Percentiles rank a stretch among this genome's conserved stretches.
Evolutionary conservation across 2,329 filamentous ascomycete species (phyloP).

Genomic region (Ceratocystiopsis sp.): DNA sequence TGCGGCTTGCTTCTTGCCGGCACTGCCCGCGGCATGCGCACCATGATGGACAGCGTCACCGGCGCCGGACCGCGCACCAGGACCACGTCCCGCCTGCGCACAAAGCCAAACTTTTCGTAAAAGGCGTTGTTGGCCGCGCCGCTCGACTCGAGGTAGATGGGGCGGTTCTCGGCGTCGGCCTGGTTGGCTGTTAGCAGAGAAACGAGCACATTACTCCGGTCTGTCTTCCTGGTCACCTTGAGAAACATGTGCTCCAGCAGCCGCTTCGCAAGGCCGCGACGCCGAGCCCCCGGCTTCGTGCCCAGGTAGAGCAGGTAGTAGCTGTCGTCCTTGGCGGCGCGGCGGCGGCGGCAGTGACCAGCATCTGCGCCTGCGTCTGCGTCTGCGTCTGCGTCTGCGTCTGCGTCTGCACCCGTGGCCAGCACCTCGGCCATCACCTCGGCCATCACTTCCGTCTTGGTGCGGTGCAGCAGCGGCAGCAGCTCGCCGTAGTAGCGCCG

Average conservation of each 20-base stretch:
- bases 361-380: not conserved
- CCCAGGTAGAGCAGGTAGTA: constrained; percentile 80
- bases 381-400: not conserved
- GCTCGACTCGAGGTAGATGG: constrained; percentile 67
- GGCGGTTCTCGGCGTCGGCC: constrained; percentile 50
- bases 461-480: constrained; percentile 54
- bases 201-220: constrained; percentile 5
- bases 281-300: constrained; percentile 51
- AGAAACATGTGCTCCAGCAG: constrained; percentile 53
- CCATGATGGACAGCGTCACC: constrained; percentile 63
- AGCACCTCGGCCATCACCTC: constrained; percentile 32
- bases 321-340: constrained; percentile 17
- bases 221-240: constrained; percentile 25
- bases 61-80: constrained; percentile 40
- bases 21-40: constrained; percentile 44
- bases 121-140: constrained; percentile 50
- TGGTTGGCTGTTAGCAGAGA: constrained; percentile 12
- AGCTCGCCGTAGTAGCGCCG: constrained; percentile 64
- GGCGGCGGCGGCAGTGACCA: no score
- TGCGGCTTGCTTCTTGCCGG: constrained; percentile 8
- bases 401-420: no score
- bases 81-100: constrained; percentile 43
- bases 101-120: constrained; percentile 62
- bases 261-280: constrained; percentile 55
- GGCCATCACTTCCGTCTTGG: constrained; percentile 53